These are phyloP conservation scores for Rhodomyrtus psidioides DNA, from an alignment of 441 rosid species.

Conservation along the genomic window DNA sequence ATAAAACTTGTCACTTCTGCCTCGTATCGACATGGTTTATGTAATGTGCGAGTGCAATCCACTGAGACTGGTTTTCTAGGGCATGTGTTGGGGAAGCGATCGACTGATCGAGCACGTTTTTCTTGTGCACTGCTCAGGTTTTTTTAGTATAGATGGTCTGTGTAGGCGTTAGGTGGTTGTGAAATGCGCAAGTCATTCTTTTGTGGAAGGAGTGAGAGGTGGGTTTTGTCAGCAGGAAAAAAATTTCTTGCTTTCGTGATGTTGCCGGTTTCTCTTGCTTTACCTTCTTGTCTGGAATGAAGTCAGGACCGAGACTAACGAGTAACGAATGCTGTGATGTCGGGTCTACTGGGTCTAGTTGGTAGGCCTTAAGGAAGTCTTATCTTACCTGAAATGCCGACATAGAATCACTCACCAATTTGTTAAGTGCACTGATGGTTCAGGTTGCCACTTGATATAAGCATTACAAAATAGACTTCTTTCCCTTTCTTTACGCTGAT, in stretches of 20 bases:
- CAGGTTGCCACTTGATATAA: not conserved
- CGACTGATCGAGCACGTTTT: not conserved
- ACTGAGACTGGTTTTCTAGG: not conserved
- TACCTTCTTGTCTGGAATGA: not conserved
- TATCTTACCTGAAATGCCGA: not conserved
- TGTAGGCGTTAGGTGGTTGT: not conserved
- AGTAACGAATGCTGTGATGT: not conserved
- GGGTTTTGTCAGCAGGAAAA: not conserved
- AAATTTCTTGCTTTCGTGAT: not conserved
- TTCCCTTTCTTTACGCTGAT: not conserved
- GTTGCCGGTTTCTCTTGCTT: not conserved
- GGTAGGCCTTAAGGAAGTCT: not conserved
- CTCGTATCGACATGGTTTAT: not conserved
- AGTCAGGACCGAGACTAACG: not conserved
- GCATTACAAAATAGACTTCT: not conserved
- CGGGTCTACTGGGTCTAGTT: not conserved
- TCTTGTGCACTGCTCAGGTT: not conserved
- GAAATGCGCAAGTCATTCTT: not conserved
- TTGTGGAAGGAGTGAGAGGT: not conserved
- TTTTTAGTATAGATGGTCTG: not conserved
- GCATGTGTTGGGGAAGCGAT: not conserved
- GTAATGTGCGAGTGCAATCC: not conserved
- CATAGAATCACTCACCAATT: not conserved
- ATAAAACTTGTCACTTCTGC: not conserved
- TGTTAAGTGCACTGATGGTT: not conserved